Base-by-base conservation (phyloP, 2,329 filamentous ascomycete species). In the Pochonia chlamydosporia region DNA sequence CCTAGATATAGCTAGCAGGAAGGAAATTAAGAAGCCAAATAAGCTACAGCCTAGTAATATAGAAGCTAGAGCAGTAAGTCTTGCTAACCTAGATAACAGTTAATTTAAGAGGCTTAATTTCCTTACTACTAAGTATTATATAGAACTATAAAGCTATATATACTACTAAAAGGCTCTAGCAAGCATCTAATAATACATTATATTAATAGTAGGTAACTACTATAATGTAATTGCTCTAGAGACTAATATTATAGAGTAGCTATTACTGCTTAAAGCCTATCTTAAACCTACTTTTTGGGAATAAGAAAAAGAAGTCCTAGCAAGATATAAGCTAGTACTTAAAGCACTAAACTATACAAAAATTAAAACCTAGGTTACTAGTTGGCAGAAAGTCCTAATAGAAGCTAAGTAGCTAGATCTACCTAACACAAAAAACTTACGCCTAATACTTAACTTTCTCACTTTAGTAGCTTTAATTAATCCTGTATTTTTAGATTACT, bases 181-280 rank as follows among this genome's bases (percentile, higher is more conserved):
- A 18, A 25, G 30, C 25, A 43, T 43, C 39, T 5, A 48, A 37
- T 23, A 30, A n/a, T 16, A 43, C 9, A 48, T 48, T 10, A n/a
- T 43, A 11, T 43, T 43, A 21, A 48, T 40, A 3, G 18, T 43
- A 4, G 31, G 46, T 4, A 43, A 25, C 26, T 48, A 43, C 35
- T 25, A 48, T 31, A n/a, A 7, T 25, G 26, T 21, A 16, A 48
- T 48, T 11, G 3, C 23, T 3, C 30, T 43, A 37, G 16, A 10
- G 13, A 5, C 42, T 18, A 23, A 46, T 39, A 20, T 49, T 5
- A 16, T 25, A 14, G 24, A 18, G 7, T 31, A 31, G 28, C 28
- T 31, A 31, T 9, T 9, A 31, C 9, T 14, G 14, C 28, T 31
- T 9, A 31, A 31, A 31, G 14, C 8, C 14, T 14, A 14, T 9